Base-by-base conservation (phyloP, 192 early-diverging fungal genomes). In the Coemansia sp. region DNA sequence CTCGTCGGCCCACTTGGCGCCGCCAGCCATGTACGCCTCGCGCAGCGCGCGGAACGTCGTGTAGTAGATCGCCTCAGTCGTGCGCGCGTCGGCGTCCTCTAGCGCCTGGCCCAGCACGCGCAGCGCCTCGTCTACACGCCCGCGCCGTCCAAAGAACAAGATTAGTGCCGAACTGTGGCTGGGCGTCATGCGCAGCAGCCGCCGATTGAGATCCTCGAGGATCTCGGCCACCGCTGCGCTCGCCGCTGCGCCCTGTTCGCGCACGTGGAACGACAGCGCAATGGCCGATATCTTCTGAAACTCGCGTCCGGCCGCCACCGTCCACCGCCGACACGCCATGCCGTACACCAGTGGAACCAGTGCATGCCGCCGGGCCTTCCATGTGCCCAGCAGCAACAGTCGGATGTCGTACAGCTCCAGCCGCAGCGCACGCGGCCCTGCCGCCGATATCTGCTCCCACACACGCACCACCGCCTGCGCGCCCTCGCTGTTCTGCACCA, bases 141-240 rank as follows among this genome's bases (percentile, higher is more conserved):
- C 25, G 13, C 39, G 52, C 11, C 37, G 43, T 22, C 72, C 72
- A 56, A 75, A 75, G 32, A 67, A 67, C 23, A 75, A 39, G 6
- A 75, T 67, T 28, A 75, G 53, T 64, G 67, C 64, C 17, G 72
- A 58, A 17, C 55, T 67, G 50, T 75, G 72, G 33, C 53, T 44
- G 13, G 72, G 60, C 11, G 51, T 51, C 29, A 75, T 33, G 10
- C 48, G 25, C 10, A 67, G 54, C 22, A 25, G 27, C 15, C 72
- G 41, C 37, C 53, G 36, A 15, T 62, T 64, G 13, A 75, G 55
- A 19, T 75, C 72, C 33, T 56, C 52, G 36, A 75, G 35, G 3
- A 67, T 5, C 1, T 56, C 53, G 3, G 67, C 41, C 20, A 58
- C 59, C 11, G 45, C 19, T 6, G 52, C n/a, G 15, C 40, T 50